These are phyloP conservation scores for Coniochaeta ligniaria DNA, from an alignment of 2,329 filamentous ascomycete genomes.

Conservation along the genomic window DNA sequence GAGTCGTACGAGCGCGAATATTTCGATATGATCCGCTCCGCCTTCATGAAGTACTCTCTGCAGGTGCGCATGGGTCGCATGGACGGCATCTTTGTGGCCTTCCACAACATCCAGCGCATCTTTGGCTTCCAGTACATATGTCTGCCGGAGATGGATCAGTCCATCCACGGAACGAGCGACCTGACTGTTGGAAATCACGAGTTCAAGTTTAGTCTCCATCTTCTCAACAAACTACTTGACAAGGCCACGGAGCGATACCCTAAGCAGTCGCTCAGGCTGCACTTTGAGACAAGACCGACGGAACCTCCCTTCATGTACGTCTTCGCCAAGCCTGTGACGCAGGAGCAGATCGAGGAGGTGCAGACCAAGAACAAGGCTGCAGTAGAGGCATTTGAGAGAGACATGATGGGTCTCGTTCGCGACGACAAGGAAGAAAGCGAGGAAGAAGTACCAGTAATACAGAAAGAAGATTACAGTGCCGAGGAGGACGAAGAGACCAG, in stretches of 20 bases:
- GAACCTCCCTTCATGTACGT: slow-evolving; percentile 70
- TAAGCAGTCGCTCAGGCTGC: slow-evolving; percentile 65
- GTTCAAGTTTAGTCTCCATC: slow-evolving; percentile 70
- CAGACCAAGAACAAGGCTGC: slow-evolving; percentile 60
- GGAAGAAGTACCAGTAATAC: slow-evolving; percentile 2
- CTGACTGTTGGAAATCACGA: slow-evolving; percentile 68
- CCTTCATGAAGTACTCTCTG: slow-evolving; percentile 92
- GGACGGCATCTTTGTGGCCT: slow-evolving; percentile 98
- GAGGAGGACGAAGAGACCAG: slow-evolving; percentile 16
- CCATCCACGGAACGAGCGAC: slow-evolving; percentile 72
- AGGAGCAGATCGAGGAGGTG: slow-evolving; percentile 64
- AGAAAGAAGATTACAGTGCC: slow-evolving; percentile 9
- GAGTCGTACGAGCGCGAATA: slow-evolving; percentile 95
- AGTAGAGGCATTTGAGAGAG: slow-evolving; percentile 61
- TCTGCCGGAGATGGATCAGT: slow-evolving; percentile 78
- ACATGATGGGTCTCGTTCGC: slow-evolving; percentile 45
- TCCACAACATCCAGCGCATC: slow-evolving; percentile 88
- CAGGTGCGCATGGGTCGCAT: slow-evolving; percentile 96
- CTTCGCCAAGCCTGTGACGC: slow-evolving; percentile 77
- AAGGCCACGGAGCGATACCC: slow-evolving; percentile 71
- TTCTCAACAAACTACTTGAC: slow-evolving; percentile 76
- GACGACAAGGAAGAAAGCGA: slow-evolving; percentile 18
- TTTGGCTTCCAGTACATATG: slow-evolving; percentile 97
- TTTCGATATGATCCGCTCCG: slow-evolving; percentile 91
- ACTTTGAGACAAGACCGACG: slow-evolving; percentile 68